phyloP scores from a whole-genome alignment of 176 grass and related monocot species.

The Rhynchospora pubera region DNA sequence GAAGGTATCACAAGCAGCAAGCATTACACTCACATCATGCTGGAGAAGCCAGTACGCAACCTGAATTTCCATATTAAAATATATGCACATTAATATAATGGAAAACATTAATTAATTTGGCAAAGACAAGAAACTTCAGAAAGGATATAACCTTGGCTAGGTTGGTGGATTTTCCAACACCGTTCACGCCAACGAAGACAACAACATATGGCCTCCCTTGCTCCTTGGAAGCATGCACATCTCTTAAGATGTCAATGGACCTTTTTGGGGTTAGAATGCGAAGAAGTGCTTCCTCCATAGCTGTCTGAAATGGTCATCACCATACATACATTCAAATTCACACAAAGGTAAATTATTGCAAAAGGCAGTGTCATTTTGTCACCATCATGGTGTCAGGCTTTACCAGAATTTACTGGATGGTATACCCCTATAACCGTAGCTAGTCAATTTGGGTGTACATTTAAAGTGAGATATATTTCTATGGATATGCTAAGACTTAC shows the following conservation, averaged over 20 bases:
- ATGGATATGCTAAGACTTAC: not conserved
- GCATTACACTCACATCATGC: slow-evolving; percentile 81
- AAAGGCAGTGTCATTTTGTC: not conserved
- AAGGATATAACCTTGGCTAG: slow-evolving; percentile 71
- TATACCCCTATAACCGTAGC: not conserved
- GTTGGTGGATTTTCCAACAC: slow-evolving; percentile 95
- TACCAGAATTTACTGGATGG: not conserved
- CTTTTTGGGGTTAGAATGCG: slow-evolving; percentile 81
- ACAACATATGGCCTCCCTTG: slow-evolving; percentile 90
- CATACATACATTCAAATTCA: not conserved
- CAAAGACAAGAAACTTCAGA: slow-evolving; percentile 16
- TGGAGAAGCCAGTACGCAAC: slow-evolving; percentile 95
- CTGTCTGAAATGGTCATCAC: slow-evolving; percentile 40
- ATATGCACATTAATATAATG: not conserved
- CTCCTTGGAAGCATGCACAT: slow-evolving; percentile 89
- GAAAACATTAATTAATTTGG: slow-evolving; percentile 4
- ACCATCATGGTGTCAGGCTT: not conserved
- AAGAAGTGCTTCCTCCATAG: slow-evolving; percentile 90
- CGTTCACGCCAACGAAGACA: slow-evolving; percentile 93
- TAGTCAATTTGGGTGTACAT: not conserved
- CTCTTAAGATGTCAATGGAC: slow-evolving; percentile 89
- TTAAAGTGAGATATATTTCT: not conserved
- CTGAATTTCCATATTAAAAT: slow-evolving; percentile 25
- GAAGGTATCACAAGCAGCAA: slow-evolving; percentile 91
- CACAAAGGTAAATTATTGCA: not conserved